These are phyloP conservation scores for Penicillium sp. DNA, from an alignment of 2,329 filamentous ascomycete species.

Conservation along the genomic window DNA sequence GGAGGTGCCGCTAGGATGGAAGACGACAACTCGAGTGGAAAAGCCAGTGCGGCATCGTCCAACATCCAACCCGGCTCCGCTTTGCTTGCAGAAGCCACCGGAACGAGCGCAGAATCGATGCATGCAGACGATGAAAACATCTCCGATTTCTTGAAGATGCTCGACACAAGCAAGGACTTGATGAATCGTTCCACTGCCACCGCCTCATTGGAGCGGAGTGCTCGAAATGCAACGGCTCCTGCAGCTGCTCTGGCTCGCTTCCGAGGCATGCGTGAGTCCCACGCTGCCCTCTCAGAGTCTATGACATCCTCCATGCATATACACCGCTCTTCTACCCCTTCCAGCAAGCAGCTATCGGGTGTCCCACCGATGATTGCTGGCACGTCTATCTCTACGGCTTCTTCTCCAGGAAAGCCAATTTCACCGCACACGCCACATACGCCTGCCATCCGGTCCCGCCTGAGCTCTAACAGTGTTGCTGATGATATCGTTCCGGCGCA, in stretches of 20 bases:
- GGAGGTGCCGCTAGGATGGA: constrained; percentile 60
- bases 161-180: constrained; percentile 85
- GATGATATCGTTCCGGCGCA: constrained; percentile 54
- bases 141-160: constrained; percentile 81
- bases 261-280: constrained; percentile 82
- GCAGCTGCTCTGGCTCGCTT: constrained; percentile 78
- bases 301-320: constrained; percentile 86
- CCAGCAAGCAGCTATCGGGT: constrained; percentile 66
- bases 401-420: constrained; percentile 83
- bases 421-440: constrained; percentile 90
- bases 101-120: constrained; percentile 60
- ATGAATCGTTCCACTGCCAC: constrained; percentile 57
- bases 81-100: constrained; percentile 65
- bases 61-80: constrained; percentile 67
- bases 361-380: constrained; percentile 58
- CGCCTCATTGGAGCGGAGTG: constrained; percentile 59
- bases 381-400: constrained; percentile 75
- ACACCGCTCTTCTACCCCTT: constrained; percentile 74
- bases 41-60: constrained; percentile 49
- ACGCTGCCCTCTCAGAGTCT: constrained; percentile 83
- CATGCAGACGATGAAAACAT: constrained; percentile 88
- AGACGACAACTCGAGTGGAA: constrained; percentile 57
- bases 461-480: constrained; percentile 83
- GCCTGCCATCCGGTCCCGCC: constrained; percentile 85
- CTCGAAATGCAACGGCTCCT: constrained; percentile 71